These are phyloP conservation scores for Colletotrichum ledebouriae DNA, from an alignment of 2,329 filamentous ascomycete species.

Conservation along the genomic window DNA sequence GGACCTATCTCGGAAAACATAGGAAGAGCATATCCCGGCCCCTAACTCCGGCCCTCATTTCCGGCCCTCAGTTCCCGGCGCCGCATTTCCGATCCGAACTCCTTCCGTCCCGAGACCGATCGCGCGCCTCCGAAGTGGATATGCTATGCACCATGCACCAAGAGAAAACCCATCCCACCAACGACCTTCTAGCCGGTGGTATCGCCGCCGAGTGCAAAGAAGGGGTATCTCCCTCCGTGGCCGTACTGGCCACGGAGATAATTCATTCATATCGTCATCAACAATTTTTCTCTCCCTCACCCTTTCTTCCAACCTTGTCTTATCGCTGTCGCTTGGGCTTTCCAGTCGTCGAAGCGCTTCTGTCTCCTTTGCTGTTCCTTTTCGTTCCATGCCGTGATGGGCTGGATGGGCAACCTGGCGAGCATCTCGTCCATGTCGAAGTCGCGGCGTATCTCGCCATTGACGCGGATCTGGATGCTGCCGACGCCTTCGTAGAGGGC, in stretches of 20 bases:
- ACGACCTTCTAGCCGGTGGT: conserved; percentile 35
- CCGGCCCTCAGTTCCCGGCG: conserved; percentile 12
- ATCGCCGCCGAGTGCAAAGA: conserved; percentile 39
- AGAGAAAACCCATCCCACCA: conserved; percentile 22
- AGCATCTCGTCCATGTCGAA: conserved; percentile 43
- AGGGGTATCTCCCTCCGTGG: conserved; percentile 21
- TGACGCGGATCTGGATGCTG: conserved; percentile 42
- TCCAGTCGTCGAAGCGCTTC: conserved; percentile 41
- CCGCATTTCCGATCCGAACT: conserved; percentile 15
- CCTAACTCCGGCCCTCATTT: neutral
- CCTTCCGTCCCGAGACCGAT: conserved; percentile 15
- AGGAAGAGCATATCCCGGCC: conserved; percentile 9
- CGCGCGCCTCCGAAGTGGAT: conserved; percentile 28
- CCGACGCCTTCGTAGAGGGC: conserved; percentile 41
- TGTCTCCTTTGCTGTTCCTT: conserved; percentile 37
- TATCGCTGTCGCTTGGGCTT: conserved; percentile 27
- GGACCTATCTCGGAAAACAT: conserved; percentile 30
- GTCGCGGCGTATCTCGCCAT: conserved; percentile 38
- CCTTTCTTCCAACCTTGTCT: conserved; percentile 35
- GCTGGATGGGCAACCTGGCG: conserved; percentile 37
- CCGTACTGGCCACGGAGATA: conserved; percentile 30
- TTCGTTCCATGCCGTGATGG: conserved; percentile 38
- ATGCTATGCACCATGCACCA: conserved; percentile 31
- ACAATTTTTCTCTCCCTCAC: conserved; percentile 6
- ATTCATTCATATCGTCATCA: conserved; percentile 37